Percentiles rank a stretch among this genome's conserved stretches.
These are phyloP conservation scores for Sequoiadendron giganteum DNA, from an alignment of 75 land plant genomes.

Conservation along the genomic window DNA sequence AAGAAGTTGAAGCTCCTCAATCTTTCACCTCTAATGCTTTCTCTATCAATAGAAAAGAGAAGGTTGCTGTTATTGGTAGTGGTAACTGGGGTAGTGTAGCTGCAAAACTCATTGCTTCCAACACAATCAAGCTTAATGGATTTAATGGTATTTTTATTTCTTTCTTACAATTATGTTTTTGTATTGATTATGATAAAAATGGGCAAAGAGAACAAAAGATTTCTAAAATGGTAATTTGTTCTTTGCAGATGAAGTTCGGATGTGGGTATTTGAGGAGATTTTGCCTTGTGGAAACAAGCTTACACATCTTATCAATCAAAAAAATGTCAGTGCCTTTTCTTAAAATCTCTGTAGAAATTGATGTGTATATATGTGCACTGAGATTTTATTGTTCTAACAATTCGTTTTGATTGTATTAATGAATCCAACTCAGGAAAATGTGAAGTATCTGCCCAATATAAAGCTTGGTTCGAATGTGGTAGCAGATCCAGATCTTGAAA, in stretches of 20 bases:
- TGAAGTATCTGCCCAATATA: conserved; percentile 85
- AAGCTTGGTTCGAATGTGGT: conserved; percentile 85
- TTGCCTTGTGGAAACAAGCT: conserved; percentile 76
- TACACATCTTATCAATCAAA: conserved; percentile 67
- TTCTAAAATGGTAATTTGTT: neutral
- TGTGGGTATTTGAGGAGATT: conserved; percentile 94
- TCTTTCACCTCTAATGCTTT: too few relatives aligned
- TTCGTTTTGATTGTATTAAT: neutral
- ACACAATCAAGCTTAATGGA: conserved; percentile 38
- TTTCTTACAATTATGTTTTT: neutral
- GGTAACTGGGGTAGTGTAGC: conserved; percentile 98
- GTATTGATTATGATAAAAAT: neutral
- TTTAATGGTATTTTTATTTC: conserved; percentile 62
- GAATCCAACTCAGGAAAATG: conserved; percentile 72
- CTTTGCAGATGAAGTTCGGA: conserved; percentile 78
- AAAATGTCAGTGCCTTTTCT: conserved; percentile 36
- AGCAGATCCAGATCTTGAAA: conserved; percentile 77
- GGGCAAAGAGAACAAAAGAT: neutral
- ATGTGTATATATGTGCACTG: neutral
- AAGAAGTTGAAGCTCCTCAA: neutral
- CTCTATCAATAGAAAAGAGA: conserved; percentile 14
- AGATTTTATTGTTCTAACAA: neutral
- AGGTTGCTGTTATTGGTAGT: conserved; percentile 80
- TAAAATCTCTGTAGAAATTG: neutral
- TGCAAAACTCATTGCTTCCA: conserved; percentile 85